phyloP scores from a whole-genome alignment of 78 protist species.

The slime mould (Dictyostelium discoideum) region DNA sequence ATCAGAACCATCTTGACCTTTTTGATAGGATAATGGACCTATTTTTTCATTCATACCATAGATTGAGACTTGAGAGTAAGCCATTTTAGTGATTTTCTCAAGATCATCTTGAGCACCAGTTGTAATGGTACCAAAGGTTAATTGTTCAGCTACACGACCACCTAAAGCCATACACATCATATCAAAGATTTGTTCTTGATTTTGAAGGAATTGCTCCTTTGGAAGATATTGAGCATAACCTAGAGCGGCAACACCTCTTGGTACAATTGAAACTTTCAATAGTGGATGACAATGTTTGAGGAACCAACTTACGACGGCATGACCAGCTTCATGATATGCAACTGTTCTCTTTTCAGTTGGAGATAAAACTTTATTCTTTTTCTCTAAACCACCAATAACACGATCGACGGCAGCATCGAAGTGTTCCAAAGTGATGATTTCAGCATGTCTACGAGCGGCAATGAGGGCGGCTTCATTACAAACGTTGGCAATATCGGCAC shows the following conservation, averaged over 20 bases:
- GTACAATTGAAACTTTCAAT: slow-evolving; percentile 95
- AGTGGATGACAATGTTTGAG: slow-evolving; percentile 93
- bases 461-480: slow-evolving; percentile 90
- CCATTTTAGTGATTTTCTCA: slow-evolving; percentile 89
- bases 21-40: slow-evolving; percentile 88
- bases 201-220: slow-evolving; percentile 88
- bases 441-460: slow-evolving; percentile 87
- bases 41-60: slow-evolving; percentile 94
- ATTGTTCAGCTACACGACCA: slow-evolving; percentile 92
- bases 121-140: slow-evolving; percentile 87
- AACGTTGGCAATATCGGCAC: slow-evolving; percentile 89
- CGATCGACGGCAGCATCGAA: slow-evolving; percentile 98
- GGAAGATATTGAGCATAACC: slow-evolving; percentile 97
- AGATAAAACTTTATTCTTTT: slow-evolving; percentile 89
- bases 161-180: slow-evolving; percentile 95
- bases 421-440: slow-evolving; percentile 78
- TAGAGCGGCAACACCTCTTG: slow-evolving; percentile 94
- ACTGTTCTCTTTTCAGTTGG: slow-evolving; percentile 85
- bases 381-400: slow-evolving; percentile 91
- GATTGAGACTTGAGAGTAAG: slow-evolving; percentile 83
- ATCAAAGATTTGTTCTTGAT: slow-evolving; percentile 87
- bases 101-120: slow-evolving; percentile 97
- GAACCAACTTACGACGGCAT: slow-evolving; percentile 92
- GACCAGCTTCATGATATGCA: slow-evolving; percentile 97
- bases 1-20: slow-evolving; percentile 21